Conservation (phyloP, 2,329 filamentous ascomycete species). For the Neocatenulostroma microsporum region DNA sequence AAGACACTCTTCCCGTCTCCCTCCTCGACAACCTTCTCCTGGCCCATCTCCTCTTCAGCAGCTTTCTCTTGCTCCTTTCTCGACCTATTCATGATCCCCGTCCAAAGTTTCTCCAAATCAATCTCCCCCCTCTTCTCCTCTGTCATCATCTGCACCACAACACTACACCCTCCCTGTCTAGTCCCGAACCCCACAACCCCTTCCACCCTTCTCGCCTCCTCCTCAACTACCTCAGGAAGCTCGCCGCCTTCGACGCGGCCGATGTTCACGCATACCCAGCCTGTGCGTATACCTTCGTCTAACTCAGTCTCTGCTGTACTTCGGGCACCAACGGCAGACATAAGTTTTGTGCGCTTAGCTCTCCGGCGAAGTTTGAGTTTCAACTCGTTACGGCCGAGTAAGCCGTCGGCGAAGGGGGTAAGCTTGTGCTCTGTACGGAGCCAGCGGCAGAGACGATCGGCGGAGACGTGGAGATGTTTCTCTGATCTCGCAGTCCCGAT, state of each 20-base stretch:
- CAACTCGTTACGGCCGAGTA: constrained; percentile 83
- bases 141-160: constrained; percentile 66
- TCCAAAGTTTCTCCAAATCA: constrained; percentile 59
- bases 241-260: constrained; percentile 65
- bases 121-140: constrained; percentile 61
- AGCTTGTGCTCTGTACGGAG: constrained; percentile 65
- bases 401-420: constrained; percentile 70
- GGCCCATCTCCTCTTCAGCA: constrained; percentile 2
- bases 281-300: constrained; percentile 84
- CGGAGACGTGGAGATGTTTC: constrained; percentile 84
- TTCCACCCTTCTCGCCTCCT: constrained; percentile 34
- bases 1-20: constrained; percentile 1
- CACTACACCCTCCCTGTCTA: constrained; percentile 47
- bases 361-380: constrained; percentile 78
- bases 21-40: not conserved
- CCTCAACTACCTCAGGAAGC: constrained; percentile 41
- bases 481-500: constrained; percentile 86
- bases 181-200: constrained; percentile 71
- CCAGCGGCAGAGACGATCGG: constrained; percentile 84
- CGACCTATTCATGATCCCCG: constrained; percentile 19
- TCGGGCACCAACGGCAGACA: constrained; percentile 53
- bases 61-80: constrained; percentile 18
- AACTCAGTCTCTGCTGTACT: constrained; percentile 51
- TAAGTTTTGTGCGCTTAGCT: constrained; percentile 69
- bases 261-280: constrained; percentile 93